Base-by-base conservation (phyloP, 2,329 filamentous ascomycete genomes). In the Ceratocystiopsis sp. region DNA sequence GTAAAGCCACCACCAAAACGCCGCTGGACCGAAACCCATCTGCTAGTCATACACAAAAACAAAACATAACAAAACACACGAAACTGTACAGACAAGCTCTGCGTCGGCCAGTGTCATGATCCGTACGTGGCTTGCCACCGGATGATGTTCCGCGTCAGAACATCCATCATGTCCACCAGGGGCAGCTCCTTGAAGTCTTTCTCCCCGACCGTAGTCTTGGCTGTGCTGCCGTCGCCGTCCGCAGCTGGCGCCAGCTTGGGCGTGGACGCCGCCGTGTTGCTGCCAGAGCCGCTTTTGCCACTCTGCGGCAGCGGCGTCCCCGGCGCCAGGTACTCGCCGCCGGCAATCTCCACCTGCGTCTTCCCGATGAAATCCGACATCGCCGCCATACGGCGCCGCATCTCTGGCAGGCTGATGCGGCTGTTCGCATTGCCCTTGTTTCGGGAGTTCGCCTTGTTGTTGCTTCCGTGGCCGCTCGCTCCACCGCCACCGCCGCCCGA, bases 281-380 rank as follows among this genome's bases (percentile, higher is more conserved):
- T 37, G 16, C 10, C 14, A 5, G 14, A 10, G 37, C 42, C 34
- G 61, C 59, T 18, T 61, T 54, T 42, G 19, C 33, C 38, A 17
- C 38, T 25, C 4, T 41, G 35, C 4, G 36, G 32, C 36, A 25
- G 37, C 18, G 39, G 34, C 37, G 14, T 36, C 2, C 18, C 37
- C 16, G 38, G 38, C 13, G 43, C 43, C 5, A 47, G 41, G 39
- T 48, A 49, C 15, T 51, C 49, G 47, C 78, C 80, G 29, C 73
- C 76, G 2, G 84, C 85, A 61, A 93, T 73, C 54, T 95, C 87
- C 8, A 93, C 69, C 58, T 95, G 86, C 45, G 85, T 89, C 50
- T 84, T 77, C 4, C 82, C 80, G 49, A 95, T 94, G 55, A 89
- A 95, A 52, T 91, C 85, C 46, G 93, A 70, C 56, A 95, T 93